Percentiles rank a stretch among this genome's conserved stretches.
Conservation (phyloP, 1,284 basidiomycete species). For the Entoloma clypeatum region DNA sequence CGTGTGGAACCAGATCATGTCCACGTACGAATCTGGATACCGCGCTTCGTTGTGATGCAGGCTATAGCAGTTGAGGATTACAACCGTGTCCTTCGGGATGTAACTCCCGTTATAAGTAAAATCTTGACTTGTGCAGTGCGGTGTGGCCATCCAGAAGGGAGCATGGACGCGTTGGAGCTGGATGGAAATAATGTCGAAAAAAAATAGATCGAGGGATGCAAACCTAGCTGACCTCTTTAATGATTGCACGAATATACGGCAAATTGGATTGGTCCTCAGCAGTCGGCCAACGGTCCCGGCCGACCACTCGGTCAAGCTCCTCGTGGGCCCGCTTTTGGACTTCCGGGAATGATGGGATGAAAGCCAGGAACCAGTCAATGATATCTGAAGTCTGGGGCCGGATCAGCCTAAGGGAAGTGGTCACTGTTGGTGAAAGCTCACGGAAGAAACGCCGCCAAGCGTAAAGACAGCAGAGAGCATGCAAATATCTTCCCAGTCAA, state of each 20-base stretch:
- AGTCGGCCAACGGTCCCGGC: constrained; percentile 29
- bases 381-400: constrained; percentile 28
- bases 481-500: constrained; percentile 36
- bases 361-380: constrained; percentile 37
- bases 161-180: constrained; percentile 32
- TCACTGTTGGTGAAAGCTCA: constrained; percentile 16
- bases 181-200: constrained; percentile 6
- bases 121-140: constrained; percentile 35
- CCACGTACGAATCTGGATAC: constrained; percentile 33
- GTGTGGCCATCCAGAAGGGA: constrained; percentile 40
- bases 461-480: constrained; percentile 39
- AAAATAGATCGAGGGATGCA: background rate
- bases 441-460: constrained; percentile 40
- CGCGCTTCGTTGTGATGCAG: constrained; percentile 37
- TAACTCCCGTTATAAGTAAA: constrained; percentile 37
- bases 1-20: constrained; percentile 8
- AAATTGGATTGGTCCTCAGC: constrained; percentile 30
- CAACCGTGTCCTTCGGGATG: no score
- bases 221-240: constrained; percentile 29
- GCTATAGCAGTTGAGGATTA: constrained; percentile 37
- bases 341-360: constrained; percentile 29
- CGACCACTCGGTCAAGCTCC: constrained; percentile 34
- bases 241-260: constrained; percentile 35
- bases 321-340: constrained; percentile 29
- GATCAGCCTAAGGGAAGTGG: background rate